phyloP scores from a whole-genome alignment of 345 rosid species.

The Eutrema heterophyllum region DNA sequence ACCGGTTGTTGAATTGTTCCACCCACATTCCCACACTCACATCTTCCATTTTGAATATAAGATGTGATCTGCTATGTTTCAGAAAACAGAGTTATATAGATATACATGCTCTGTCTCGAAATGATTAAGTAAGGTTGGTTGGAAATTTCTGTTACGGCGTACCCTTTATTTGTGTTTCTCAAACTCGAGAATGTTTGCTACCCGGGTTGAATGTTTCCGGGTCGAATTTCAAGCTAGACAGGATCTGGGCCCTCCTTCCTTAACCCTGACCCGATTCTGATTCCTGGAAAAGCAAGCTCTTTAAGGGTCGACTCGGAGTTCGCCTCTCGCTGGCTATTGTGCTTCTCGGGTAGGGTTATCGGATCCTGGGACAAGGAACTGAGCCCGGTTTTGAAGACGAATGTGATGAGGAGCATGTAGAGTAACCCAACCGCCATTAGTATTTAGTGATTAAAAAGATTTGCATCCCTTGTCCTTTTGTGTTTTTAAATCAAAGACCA shows the following conservation, averaged over 20 bases:
- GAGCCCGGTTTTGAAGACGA: constrained; percentile 48
- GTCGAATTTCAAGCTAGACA: constrained; percentile 51
- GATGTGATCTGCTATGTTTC: too few species aligned
- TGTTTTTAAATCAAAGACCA: too few species aligned
- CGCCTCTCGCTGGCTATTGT: constrained; percentile 36
- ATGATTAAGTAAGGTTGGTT: not conserved
- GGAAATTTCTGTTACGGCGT: not conserved
- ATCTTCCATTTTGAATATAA: too few species aligned
- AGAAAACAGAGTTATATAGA: not conserved
- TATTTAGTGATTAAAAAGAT: not conserved
- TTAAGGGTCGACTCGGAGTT: constrained; percentile 61
- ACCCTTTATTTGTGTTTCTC: constrained; percentile 72
- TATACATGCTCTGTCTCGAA: not conserved
- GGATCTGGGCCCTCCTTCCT: constrained; percentile 13
- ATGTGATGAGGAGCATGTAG: constrained; percentile 51
- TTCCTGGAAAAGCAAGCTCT: constrained; percentile 35
- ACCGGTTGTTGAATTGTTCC: too few species aligned
- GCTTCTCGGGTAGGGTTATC: constrained; percentile 40
- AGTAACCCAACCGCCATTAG: constrained; percentile 46
- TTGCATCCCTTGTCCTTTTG: too few species aligned
- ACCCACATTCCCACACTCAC: too few species aligned
- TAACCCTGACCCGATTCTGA: constrained; percentile 30
- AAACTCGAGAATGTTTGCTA: constrained; percentile 54
- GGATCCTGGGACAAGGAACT: constrained; percentile 44
- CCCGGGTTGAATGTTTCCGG: constrained; percentile 41